Evolutionary conservation across 2,329 filamentous ascomycete genomes (phyloP), one percentile per base, ranked within the genome.

Genomic region (Botrytis squamosa): DNA sequence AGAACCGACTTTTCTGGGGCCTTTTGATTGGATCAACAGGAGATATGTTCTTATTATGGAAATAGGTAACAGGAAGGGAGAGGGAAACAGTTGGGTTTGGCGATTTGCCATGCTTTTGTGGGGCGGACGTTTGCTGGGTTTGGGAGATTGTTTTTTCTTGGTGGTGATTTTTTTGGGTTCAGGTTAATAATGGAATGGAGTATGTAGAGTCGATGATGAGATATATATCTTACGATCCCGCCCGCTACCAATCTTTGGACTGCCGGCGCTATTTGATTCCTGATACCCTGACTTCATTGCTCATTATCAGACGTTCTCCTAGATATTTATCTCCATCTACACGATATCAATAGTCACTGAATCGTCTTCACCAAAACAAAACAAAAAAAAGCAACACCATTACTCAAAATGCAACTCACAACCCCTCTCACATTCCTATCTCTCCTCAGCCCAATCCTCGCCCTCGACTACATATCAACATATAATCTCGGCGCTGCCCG

Each of bases 391-490:
- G 33, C 3, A 36, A 40, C 9, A 46, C 16, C 33, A 69, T 69
- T 18, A 40, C n/a, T 18, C 66, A 68, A 57, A 59, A 57, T 69
- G 49, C 33, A 40, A 20, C 3, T 59, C 36, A 16, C 38, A 33
- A 16, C 2, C 36, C 18, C 36, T 49, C n/a, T 59, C 25, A 18
- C 5, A 6, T 33, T 68, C 4, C 9, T 68, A 5, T 12, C 65
- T 49, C 46, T 68, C 33, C n/a, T 40, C 36, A 40, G 33, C 7
- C 49, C 36, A 36, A 33, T 44, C 38, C 49, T 69, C 38, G 67
- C 67, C 49, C 49, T 69, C 49, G 67, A 69, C 67, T 69, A 69
- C 67, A 44, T 57, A 57, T 29, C 33, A 29, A 69, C 52, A 38
- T 69, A 69, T 38, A 69, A 69, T 9, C 67, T 33, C 25, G 36